Percentiles rank a stretch among this genome's conserved stretches.
Conservation (phyloP, 1,139 yeast genomes). For the Suhomyces choctaworum region DNA sequence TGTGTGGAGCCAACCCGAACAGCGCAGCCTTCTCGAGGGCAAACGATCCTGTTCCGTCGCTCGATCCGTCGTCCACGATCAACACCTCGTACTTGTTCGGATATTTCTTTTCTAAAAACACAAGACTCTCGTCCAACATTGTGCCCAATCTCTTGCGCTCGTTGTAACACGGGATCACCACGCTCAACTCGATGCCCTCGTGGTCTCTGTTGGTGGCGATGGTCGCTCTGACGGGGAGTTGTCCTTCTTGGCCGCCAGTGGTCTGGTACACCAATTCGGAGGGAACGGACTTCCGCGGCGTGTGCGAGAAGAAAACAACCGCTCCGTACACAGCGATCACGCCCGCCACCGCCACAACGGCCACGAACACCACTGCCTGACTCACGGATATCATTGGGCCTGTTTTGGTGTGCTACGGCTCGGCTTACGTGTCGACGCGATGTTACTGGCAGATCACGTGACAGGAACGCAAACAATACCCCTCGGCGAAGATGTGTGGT, state of each 20-base stretch:
- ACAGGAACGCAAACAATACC: too few relatives aligned
- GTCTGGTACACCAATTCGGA: conserved; percentile 54
- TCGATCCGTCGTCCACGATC: conserved; percentile 89
- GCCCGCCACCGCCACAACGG: conserved; percentile 4
- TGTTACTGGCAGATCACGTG: too few relatives aligned
- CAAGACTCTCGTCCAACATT: conserved; percentile 79
- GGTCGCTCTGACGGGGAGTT: conserved; percentile 34
- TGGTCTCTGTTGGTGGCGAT: conserved; percentile 12
- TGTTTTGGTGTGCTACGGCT: neutral
- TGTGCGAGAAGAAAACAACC: conserved; percentile 56
- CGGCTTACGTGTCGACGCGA: conserved; percentile 1
- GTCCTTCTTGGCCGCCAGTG: conserved; percentile 30
- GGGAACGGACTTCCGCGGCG: conserved; percentile 57
- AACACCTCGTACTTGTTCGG: conserved; percentile 64
- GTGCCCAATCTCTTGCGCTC: conserved; percentile 70
- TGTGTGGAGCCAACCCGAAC: conserved; percentile 54
- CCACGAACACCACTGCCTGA: conserved; percentile 2
- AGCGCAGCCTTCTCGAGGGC: conserved; percentile 66
- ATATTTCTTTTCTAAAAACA: conserved; percentile 45
- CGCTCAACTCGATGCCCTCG: conserved; percentile 53
- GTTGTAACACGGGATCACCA: conserved; percentile 89
- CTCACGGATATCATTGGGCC: conserved; percentile 5
- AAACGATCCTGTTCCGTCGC: conserved; percentile 72
- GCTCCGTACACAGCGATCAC: conserved; percentile 34
- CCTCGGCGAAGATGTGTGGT: neutral